Percentiles rank a stretch among this genome's conserved stretches.
Evolutionary conservation across 73 alveolate species (phyloP).

Genomic region (Loxodes magnus): DNA sequence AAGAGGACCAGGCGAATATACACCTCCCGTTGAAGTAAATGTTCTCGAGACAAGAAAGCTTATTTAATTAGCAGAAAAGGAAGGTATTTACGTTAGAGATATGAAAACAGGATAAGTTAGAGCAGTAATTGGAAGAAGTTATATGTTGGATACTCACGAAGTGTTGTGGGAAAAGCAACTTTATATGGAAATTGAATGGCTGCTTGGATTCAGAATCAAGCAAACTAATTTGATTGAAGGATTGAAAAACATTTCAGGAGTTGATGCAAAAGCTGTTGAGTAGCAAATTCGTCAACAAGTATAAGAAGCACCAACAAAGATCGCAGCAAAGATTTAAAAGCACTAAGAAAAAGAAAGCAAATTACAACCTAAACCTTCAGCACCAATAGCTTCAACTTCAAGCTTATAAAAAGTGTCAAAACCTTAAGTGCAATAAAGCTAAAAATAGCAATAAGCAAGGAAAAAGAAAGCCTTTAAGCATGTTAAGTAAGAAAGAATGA

Average conservation of each 20-base stretch:
- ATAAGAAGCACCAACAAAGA: too few species aligned
- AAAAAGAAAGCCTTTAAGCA: too few species aligned
- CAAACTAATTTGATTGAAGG: too few species aligned
- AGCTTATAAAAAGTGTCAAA: too few species aligned
- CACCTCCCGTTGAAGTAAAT: conserved; percentile 45
- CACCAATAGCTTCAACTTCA: too few species aligned
- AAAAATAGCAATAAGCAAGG: too few species aligned
- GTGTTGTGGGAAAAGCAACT: conserved; percentile 48
- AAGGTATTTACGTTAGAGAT: conserved; percentile 67
- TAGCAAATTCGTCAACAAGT: conserved; percentile 9
- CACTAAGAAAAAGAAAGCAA: conserved; percentile 5
- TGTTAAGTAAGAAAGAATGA: too few species aligned
- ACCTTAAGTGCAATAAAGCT: too few species aligned
- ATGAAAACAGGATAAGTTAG: conserved; percentile 57
- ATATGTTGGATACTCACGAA: conserved; percentile 51
- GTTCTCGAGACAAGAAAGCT: conserved; percentile 52
- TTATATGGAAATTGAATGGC: conserved; percentile 32
- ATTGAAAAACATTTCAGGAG: too few species aligned
- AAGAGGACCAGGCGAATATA: conserved; percentile 68
- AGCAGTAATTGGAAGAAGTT: conserved; percentile 60
- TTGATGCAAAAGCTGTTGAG: too few species aligned
- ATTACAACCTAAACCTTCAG: too few species aligned
- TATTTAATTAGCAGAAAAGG: conserved; percentile 59
- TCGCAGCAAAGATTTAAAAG: conserved; percentile 8
- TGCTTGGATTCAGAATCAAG: conserved; percentile 33